Base-by-base conservation (phyloP, 768 basidiomycete species). In the Suillus occidentalis region DNA sequence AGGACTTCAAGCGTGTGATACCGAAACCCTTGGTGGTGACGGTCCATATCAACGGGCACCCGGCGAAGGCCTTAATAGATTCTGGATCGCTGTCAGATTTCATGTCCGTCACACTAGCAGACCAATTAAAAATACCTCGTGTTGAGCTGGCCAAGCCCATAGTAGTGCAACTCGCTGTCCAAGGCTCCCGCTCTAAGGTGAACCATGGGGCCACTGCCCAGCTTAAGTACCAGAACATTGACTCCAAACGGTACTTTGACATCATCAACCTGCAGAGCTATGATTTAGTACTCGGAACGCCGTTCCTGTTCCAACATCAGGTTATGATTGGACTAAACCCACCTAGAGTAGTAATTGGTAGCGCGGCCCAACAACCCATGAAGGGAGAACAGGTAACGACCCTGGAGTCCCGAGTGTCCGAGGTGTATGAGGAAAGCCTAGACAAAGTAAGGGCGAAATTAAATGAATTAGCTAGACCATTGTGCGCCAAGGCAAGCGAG, bases 381-480 rank as follows among this genome's bases (percentile, higher is more conserved):
- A 47, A 22, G n/a, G 45, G 45, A 1, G 9, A n/a, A 1, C 9
- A 22, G 12, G 45, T 47, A 0, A 47, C n/a, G 0, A 47, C 45
- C 0, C 5, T 47, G n/a, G 45, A 47, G 5, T 47, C 45, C 1
- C 5, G 12, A 1, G 4, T n/a, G 9, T 10, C 4, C 1, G n/a
- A 47, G 2, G 5, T 47, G 0, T 13, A 13, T 0, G n/a, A 47
- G 1, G 45, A 22, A 0, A 22, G 6, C 12, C n/a, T 22, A 4
- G 12, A n/a, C 0, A 22, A 47, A 1, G 5, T 22, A 0, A 1
- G 45, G 0, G 20, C 10, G 0, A 1, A 47, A 2, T 6, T 47
- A n/a, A 47, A 13, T 0, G n/a, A 22, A 2, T 47, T 47, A 22
- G n/a, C n/a, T 0, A 1, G 12, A 0, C 45, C 45, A 0, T 5